Base-by-base conservation (phyloP, 129 eudicot genomes). In the Flaveria trinervia region DNA sequence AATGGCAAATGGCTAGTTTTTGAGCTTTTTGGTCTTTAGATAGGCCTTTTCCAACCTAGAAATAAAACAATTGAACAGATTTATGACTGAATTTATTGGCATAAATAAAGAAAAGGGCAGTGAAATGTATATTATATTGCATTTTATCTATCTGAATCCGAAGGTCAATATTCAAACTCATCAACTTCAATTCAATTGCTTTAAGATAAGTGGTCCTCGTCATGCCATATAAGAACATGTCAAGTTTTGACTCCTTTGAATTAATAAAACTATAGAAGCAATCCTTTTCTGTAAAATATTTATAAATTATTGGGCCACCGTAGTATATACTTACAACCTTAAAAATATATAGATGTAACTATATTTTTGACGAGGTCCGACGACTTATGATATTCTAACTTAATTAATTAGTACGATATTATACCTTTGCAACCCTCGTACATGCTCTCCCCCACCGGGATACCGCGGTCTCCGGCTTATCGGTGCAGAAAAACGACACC, bases 361-460 rank as follows among this genome's bases (percentile, higher is more conserved):
- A 10, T 55, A 23, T 6, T 23, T 57, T 79, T 54, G 84, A 74
- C 75, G 7, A 66, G 44, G 75, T 74, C 62, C 8, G 61, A 9
- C 8, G 61, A 9, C 33, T 4, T 61, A 61, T 13, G 17, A 60
- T 11, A 4, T 25, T 50, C 5, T 5, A 13, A 50, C 7, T 22
- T 22, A 56, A 2, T 22, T 22, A 56, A 2, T 50, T 17, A 30
- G 43, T 70, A 17, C n/a, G n/a, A 11, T 7, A 22, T 65, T 1
- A 30, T 75, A 93, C 98, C 97, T 91, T 94, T 16, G 98, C 96
- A 7, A 89, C 93, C 81, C 88, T 83, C 1, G 87, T 89, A 81
- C 88, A 72, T 1, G 97, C 96, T 77, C 98, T 83, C 8, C 92
- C 83, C 98, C 98, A 94, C 43, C 92, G 85, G 3, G 98, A 91